Percentiles rank a stretch among this genome's conserved stretches.
Evolutionary conservation across 805 yeast species (phyloP).

Genomic region (Pichia heedii): DNA sequence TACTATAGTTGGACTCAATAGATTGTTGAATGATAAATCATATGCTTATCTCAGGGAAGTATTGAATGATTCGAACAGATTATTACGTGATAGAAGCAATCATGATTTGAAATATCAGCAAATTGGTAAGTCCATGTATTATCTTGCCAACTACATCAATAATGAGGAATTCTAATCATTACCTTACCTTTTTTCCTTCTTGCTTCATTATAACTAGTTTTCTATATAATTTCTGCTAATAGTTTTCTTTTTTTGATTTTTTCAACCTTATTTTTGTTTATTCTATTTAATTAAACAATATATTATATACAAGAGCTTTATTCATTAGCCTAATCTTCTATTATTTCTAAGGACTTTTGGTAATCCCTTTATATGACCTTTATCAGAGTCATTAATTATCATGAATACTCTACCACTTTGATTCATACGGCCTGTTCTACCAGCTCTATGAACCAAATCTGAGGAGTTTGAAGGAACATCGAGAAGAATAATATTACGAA

Average conservation of each 20-base stretch:
- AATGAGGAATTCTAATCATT: too few relatives aligned
- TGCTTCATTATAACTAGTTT: too few relatives aligned
- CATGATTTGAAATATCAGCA: conserved; percentile 9
- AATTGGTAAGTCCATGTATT: not conserved
- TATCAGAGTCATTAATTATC: conserved; percentile 57
- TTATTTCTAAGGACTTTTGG: conserved; percentile 57
- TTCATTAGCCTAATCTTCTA: conserved; percentile 25
- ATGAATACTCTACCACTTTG: conserved; percentile 82
- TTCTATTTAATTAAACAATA: not conserved
- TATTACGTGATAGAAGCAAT: not conserved
- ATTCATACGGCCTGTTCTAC: conserved; percentile 90
- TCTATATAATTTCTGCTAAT: too few relatives aligned
- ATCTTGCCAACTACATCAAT: conserved; percentile 21
- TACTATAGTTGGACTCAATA: not conserved
- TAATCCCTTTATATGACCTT: conserved; percentile 75
- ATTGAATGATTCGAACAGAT: conserved; percentile 7
- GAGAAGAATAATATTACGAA: conserved; percentile 72
- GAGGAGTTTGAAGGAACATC: conserved; percentile 81
- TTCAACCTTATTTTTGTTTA: not conserved
- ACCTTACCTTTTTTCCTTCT: too few relatives aligned
- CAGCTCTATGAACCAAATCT: conserved; percentile 84
- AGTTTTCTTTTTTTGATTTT: too few relatives aligned
- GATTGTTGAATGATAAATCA: conserved; percentile 20
- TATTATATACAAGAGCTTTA: not conserved
- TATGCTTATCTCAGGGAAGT: conserved; percentile 35